These are phyloP conservation scores for Chrysoporthe puriensis DNA, from an alignment of 2,329 filamentous ascomycete species.

Conservation along the genomic window DNA sequence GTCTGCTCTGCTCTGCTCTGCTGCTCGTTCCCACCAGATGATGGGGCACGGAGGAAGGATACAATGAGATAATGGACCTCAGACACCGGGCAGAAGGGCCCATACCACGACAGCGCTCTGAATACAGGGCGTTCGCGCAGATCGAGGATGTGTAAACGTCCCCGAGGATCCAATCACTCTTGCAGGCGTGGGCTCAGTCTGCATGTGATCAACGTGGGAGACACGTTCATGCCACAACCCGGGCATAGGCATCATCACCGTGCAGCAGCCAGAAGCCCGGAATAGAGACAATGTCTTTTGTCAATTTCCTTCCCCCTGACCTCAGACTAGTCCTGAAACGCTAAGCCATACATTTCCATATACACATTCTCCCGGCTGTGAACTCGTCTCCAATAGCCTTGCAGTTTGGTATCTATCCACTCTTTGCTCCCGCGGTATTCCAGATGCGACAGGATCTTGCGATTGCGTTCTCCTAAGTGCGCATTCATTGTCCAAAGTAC, in stretches of 20 bases:
- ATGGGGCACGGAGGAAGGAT: neutral
- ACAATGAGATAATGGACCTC: neutral
- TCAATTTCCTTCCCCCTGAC: constrained; percentile 2
- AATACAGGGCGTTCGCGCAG: neutral
- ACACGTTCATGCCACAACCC: neutral
- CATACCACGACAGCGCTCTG: neutral
- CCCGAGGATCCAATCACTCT: constrained; percentile 3
- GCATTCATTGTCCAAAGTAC: constrained; percentile 3
- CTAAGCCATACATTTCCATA: constrained; percentile 10
- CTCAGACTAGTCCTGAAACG: constrained; percentile 2
- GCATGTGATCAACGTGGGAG: neutral
- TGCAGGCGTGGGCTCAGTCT: neutral
- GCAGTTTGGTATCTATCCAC: constrained; percentile 18
- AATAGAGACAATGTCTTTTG: neutral
- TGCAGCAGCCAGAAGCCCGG: neutral
- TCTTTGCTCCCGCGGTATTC: neutral
- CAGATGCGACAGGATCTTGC: neutral
- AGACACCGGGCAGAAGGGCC: neutral
- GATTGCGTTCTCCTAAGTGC: neutral
- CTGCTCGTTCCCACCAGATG: neutral
- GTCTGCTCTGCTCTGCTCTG: neutral
- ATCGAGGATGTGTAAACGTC: neutral
- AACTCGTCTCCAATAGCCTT: constrained; percentile 11
- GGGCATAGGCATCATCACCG: neutral
- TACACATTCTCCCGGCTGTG: neutral